Conservation (phyloP, 108 stramenopile species). For the Mediolabrus comicus region DNA sequence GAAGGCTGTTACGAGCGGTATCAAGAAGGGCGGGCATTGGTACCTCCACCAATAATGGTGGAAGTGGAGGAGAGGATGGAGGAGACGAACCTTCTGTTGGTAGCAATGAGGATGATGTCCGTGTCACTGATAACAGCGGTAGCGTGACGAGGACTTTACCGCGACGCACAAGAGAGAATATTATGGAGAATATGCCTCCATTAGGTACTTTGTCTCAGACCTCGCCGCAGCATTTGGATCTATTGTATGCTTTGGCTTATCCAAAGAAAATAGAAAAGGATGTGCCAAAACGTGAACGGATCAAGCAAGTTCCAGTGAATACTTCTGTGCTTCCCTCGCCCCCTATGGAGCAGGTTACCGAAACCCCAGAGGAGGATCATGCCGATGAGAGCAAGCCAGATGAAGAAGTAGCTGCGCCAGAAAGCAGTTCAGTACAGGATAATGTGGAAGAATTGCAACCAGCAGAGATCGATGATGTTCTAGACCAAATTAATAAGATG, state of each 20-base stretch:
- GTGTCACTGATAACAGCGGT: conserved; percentile 72
- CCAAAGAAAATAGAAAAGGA: conserved; percentile 58
- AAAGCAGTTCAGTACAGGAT: conserved; percentile 12
- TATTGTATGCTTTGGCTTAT: conserved; percentile 82
- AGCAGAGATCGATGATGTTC: conserved; percentile 6
- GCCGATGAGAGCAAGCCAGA: conserved; percentile 1
- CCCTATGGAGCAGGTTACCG: not conserved
- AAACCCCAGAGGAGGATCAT: not conserved
- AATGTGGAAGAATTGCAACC: conserved; percentile 5
- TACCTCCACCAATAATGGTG: conserved; percentile 11
- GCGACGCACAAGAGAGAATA: conserved; percentile 74
- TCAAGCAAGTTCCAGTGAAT: not conserved
- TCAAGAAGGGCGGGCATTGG: conserved; percentile 49
- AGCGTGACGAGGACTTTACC: conserved; percentile 60
- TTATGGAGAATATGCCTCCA: conserved; percentile 73
- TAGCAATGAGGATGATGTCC: conserved; percentile 81
- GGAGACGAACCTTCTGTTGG: conserved; percentile 79
- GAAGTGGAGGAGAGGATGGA: conserved; percentile 11
- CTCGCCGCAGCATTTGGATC: conserved; percentile 76
- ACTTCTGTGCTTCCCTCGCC: not conserved
- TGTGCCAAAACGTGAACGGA: not conserved
- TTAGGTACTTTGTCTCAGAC: conserved; percentile 75
- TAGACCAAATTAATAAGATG: conserved; percentile 6
- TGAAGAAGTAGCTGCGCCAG: not conserved
- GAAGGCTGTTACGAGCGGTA: conserved; percentile 74